Percentiles rank a stretch among this genome's conserved stretches.
phyloP scores from a whole-genome alignment of 2,329 filamentous ascomycete species.

The Aspergillus sclerotialis region DNA sequence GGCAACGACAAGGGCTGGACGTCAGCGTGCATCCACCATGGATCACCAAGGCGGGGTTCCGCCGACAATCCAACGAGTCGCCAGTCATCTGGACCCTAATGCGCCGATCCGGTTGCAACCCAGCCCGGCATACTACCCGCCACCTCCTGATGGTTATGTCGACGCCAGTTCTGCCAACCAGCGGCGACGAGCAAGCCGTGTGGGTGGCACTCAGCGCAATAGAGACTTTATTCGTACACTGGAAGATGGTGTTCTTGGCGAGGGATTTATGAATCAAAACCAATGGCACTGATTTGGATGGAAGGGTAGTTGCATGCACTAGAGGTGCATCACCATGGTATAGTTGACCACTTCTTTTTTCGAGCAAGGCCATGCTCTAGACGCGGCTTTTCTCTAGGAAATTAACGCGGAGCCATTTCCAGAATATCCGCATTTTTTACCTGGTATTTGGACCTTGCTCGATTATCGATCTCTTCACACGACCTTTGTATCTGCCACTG shows the following conservation, averaged over 20 bases:
- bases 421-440: constrained; percentile 8
- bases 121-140: constrained; percentile 94
- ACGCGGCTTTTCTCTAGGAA: constrained; percentile 8
- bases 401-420: constrained; percentile 10
- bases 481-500: constrained; percentile 1
- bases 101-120: constrained; percentile 91
- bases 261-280: constrained; percentile 73
- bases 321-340: constrained; percentile 8
- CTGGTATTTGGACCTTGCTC: constrained; percentile 12
- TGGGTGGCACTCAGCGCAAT: constrained; percentile 48
- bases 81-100: constrained; percentile 90
- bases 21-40: constrained; percentile 92
- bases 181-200: constrained; percentile 69
- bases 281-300: constrained; percentile 58
- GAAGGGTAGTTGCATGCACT: constrained; percentile 3
- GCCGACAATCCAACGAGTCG: constrained; percentile 84
- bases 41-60: constrained; percentile 91
- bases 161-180: constrained; percentile 59
- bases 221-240: constrained; percentile 91
- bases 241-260: constrained; percentile 84
- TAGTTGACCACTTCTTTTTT: constrained; percentile 8
- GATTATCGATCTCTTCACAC: constrained; percentile 7
- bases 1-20: constrained; percentile 66
- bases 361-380: constrained; percentile 10
- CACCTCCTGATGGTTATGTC: constrained; percentile 73